These are phyloP conservation scores for Mrakia hoshinonis DNA, from an alignment of 768 basidiomycete genomes.

Conservation along the genomic window DNA sequence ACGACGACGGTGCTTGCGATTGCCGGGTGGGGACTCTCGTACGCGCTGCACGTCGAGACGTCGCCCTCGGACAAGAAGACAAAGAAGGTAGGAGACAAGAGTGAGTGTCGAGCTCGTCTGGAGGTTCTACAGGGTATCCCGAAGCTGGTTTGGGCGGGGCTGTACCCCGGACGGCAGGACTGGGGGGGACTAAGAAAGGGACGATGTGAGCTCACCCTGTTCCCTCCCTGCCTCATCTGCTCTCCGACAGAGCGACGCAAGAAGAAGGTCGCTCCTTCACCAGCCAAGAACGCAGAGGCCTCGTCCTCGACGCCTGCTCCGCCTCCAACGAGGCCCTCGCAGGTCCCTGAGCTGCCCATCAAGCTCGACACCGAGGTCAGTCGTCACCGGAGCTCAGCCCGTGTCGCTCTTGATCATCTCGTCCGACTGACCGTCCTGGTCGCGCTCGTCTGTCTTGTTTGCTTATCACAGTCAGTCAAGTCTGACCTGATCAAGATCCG, in stretches of 20 bases:
- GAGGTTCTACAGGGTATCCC: no score
- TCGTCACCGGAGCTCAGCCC: neutral
- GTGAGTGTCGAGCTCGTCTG: neutral
- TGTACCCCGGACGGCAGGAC: no score
- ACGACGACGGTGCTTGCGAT: neutral
- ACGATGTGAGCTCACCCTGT: no score
- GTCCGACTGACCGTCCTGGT: neutral
- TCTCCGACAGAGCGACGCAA: neutral
- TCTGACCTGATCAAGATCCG: conserved; percentile 12
- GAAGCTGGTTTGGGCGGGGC: no score
- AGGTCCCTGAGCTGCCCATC: neutral
- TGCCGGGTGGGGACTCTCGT: neutral
- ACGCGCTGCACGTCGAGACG: neutral
- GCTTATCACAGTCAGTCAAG: neutral
- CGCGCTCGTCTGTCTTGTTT: neutral
- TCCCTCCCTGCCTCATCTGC: no score
- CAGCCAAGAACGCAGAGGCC: neutral
- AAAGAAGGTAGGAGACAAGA: neutral
- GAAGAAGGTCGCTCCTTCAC: neutral
- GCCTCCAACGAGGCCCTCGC: neutral
- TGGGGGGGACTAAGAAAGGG: no score
- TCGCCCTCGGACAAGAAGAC: neutral
- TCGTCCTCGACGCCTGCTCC: neutral
- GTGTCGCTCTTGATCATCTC: neutral
- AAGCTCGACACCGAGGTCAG: conserved; percentile 4